A percentile compares a stretch with the other conserved stretches of the same genome.
These are phyloP conservation scores for Centaurea solstitialis DNA, from an alignment of 129 eudicot genomes.

Conservation along the genomic window DNA sequence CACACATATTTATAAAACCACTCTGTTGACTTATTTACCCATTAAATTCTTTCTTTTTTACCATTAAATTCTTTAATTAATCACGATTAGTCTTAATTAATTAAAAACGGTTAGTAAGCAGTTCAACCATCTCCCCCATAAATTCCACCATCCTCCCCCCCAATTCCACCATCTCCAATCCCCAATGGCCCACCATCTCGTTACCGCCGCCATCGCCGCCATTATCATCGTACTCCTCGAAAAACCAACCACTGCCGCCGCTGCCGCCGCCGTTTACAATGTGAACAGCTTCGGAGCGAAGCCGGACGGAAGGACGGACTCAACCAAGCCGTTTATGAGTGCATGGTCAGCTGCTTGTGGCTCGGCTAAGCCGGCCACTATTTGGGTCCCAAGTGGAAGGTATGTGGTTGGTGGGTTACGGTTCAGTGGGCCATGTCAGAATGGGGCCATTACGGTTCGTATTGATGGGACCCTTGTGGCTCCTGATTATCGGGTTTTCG, in stretches of 20 bases:
- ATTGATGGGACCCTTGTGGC: conserved; percentile 68
- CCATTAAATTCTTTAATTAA: background rate
- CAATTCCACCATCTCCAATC: conserved; percentile 17
- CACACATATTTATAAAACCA: background rate
- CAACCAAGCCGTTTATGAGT: conserved; percentile 41
- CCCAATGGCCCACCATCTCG: conserved; percentile 26
- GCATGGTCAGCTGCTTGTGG: conserved; percentile 69
- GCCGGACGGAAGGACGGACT: conserved; percentile 60
- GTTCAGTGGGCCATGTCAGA: conserved; percentile 49
- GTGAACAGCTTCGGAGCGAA: conserved; percentile 58
- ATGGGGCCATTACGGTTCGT: conserved; percentile 30
- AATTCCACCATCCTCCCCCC: conserved; percentile 19
- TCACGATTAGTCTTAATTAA: conserved; percentile 1
- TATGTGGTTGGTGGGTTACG: conserved; percentile 32
- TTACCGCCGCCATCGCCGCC: background rate
- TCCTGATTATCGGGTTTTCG: conserved; percentile 49
- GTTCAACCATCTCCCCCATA: conserved; percentile 23
- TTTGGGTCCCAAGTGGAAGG: conserved; percentile 62
- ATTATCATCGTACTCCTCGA: conserved; percentile 11
- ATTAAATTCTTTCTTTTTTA: no score
- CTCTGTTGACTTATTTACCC: conserved; percentile 33
- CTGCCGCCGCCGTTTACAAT: conserved; percentile 24
- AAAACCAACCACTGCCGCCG: conserved; percentile 1
- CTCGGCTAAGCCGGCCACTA: conserved; percentile 39
- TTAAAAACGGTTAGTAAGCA: background rate